Evolutionary conservation across 2,329 filamentous ascomycete genomes (phyloP), one percentile per base, ranked within the genome.

Genomic region (Drechmeria coniospora): DNA sequence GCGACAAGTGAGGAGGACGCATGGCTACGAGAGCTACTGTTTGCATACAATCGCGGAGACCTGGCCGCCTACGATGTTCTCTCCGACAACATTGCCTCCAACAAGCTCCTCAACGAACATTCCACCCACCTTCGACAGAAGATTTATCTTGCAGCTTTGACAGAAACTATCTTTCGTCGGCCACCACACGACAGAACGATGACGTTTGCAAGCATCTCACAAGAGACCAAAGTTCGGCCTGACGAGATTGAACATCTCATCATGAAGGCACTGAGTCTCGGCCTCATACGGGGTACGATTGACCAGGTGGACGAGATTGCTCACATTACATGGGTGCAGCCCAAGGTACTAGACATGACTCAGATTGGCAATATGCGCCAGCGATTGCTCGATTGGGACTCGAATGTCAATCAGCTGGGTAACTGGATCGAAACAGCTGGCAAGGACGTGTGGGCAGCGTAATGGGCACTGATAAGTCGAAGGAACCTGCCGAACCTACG

Each of bases 211-310:
- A 81, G 83, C 27, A 94, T 98, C 46, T 72, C 80, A 5, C 67
- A 79, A 40, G 87, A 95, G 62, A 98, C 90, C 4, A 92, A 93
- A 57, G 86, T 98, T 28, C 70, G 74, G 42, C 72, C 75, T 3
- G 74, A 90, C 45, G 83, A 95, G 60, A 95, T 98, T 42, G 90
- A 98, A 65, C 87, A 95, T 53, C 61, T 98, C 38, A 80, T 98
- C 45, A 98, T 98, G 90, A 95, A 94, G 65, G 90, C 90, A n/a
- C 59, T 98, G 44, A 94, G 86, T 47, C 57, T 98, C 42, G 90
- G 90, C 1, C 63, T 98, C 41, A 61, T 98, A 41, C 72, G 79
- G 41, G 90, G 90, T 25, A 90, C 80, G 31, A 95, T 98, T 44
- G 90, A 98, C 53, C 87, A 98, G 59, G 90, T 98, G 18, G 83